Percentiles rank a stretch among this genome's conserved stretches.
phyloP scores from a whole-genome alignment of 345 rosid species.

The Excoecaria cochinchinensis region DNA sequence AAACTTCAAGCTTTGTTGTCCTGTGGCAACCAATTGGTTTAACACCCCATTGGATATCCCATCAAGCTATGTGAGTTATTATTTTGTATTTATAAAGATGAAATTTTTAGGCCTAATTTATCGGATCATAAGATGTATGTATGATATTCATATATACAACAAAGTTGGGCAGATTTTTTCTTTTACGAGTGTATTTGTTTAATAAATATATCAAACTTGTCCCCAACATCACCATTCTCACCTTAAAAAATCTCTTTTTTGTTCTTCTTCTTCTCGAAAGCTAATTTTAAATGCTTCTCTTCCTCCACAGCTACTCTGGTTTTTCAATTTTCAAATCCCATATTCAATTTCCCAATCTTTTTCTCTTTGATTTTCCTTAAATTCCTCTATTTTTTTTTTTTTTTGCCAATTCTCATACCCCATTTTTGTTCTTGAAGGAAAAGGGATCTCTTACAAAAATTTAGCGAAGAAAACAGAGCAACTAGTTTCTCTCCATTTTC shows the following conservation, averaged over 20 bases:
- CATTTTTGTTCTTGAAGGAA: conserved; percentile 3
- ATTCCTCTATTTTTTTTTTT: neutral
- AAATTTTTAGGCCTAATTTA: too few species aligned
- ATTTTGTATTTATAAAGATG: too few species aligned
- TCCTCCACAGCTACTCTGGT: neutral
- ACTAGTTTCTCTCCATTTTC: neutral
- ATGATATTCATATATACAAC: too few species aligned
- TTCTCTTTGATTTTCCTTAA: neutral
- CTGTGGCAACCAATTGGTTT: too few species aligned
- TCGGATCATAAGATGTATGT: too few species aligned
- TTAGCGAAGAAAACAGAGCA: conserved; percentile 49
- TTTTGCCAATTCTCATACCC: neutral
- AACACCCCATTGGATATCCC: too few species aligned
- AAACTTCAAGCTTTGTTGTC: too few species aligned
- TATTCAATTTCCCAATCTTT: neutral
- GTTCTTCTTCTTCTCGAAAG: neutral
- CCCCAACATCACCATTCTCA: neutral
- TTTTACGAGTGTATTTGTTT: too few species aligned
- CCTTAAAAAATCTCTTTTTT: neutral
- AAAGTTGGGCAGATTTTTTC: too few species aligned
- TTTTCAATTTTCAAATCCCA: neutral
- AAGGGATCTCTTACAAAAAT: conserved; percentile 57
- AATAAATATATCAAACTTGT: conserved; percentile 38
- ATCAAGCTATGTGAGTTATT: too few species aligned
- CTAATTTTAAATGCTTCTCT: neutral